Evolutionary conservation across 257 asterid species (phyloP), one percentile per base, ranked within the genome.

Genomic region (Solanum virginianum): DNA sequence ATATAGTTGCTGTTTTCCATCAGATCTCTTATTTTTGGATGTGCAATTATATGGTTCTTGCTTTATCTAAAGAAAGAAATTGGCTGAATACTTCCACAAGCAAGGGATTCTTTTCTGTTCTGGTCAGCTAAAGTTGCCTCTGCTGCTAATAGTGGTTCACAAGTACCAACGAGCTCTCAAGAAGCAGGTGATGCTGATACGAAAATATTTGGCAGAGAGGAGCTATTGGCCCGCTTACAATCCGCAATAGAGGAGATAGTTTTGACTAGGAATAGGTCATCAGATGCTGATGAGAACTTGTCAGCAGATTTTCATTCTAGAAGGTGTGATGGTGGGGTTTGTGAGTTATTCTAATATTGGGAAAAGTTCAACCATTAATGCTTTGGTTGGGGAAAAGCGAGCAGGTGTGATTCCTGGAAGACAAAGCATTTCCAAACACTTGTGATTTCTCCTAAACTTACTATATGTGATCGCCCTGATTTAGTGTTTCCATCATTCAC

Each of bases 61-160:
- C 32, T 29, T 26, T 29, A 29, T 2, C 32, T 29, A 2, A 2
- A 29, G 32, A 29, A 29, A 29, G 32, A 29, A 29, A 29, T 29
- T 2, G 32, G 32, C 32, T 29, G 32, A 29, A 29, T 29, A 29
- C 32, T 29, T 95, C 88, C 93, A 80, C 80, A 88, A 82, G 75
- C 91, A 95, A 10, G 94, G 92, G 89, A 92, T 95, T 84, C 99
- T 89, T 95, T 88, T 87, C 75, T 95, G 80, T 96, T 94, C 93
- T 96, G 99, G 99, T 95, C 99, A 17, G 99, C 99, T 41, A 96
- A 96, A 89, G 98, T 97, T 86, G 98, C 99, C 62, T 43, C 97
- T 89, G 97, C 93, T 57, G 26, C 65, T 12, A 88, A 85, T 70
- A 77, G 82, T 75, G 63, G 91, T 45, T 83, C 83, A 1, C 70